phyloP scores from a whole-genome alignment of 805 yeast genomes.

The Zygoascus ofunaensis region DNA sequence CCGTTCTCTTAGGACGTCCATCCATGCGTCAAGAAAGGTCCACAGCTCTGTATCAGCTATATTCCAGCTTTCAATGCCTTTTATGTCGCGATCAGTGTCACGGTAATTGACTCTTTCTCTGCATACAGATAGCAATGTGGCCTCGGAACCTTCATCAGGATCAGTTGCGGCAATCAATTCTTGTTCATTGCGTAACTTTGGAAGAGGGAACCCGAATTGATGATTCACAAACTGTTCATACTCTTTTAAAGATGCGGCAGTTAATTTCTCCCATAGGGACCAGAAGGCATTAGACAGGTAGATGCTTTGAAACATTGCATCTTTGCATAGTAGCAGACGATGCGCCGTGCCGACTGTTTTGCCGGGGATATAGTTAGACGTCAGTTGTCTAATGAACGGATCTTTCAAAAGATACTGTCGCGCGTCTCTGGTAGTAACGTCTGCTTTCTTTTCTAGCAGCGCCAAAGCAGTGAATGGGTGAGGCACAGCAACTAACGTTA shows the following conservation, averaged over 20 bases:
- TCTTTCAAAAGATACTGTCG: slow-evolving; percentile 7
- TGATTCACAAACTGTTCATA: slow-evolving; percentile 9
- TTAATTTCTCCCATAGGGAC: slow-evolving; percentile 14
- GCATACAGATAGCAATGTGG: neutral
- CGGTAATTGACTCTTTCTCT: neutral
- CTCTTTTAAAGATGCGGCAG: slow-evolving; percentile 3
- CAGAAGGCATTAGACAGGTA: slow-evolving; percentile 12
- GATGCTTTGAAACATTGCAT: slow-evolving; percentile 11
- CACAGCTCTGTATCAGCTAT: slow-evolving; percentile 18
- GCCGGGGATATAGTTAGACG: slow-evolving; percentile 11
- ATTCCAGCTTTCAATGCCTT: slow-evolving; percentile 16
- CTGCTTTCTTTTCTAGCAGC: slow-evolving; percentile 5
- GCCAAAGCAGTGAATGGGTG: slow-evolving; percentile 15
- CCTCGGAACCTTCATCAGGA: slow-evolving; percentile 4
- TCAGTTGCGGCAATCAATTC: neutral
- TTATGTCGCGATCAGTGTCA: slow-evolving; percentile 1
- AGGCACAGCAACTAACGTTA: slow-evolving; percentile 14
- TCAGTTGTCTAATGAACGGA: slow-evolving; percentile 8
- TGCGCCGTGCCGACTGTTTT: slow-evolving; percentile 7
- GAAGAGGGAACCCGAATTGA: slow-evolving; percentile 16
- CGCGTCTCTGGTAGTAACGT: slow-evolving; percentile 8
- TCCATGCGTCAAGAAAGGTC: slow-evolving; percentile 12
- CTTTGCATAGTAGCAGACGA: slow-evolving; percentile 15
- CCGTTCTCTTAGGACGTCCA: neutral
- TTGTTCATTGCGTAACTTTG: neutral